Percentiles rank a stretch among this genome's conserved stretches.
These are phyloP conservation scores for Lactarius vividus DNA, from an alignment of 768 basidiomycete species.

Conservation along the genomic window DNA sequence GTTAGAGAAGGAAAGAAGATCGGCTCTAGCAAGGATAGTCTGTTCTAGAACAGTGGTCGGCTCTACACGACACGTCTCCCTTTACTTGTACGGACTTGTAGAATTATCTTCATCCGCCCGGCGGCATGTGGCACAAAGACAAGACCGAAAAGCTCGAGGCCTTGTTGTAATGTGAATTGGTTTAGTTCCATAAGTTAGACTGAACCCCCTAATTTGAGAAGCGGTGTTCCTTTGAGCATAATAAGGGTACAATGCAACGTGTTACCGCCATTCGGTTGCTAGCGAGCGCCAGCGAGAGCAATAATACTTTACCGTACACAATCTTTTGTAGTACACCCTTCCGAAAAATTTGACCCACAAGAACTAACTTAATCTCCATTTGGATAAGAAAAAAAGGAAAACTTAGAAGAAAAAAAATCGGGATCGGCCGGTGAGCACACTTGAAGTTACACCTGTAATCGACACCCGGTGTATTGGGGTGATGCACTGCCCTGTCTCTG, in stretches of 20 bases:
- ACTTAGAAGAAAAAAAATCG: background rate
- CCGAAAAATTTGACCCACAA: background rate
- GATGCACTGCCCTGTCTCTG: background rate
- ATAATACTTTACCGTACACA: background rate
- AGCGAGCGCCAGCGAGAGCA: background rate
- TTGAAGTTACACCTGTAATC: too few relatives aligned
- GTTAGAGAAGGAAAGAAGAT: background rate
- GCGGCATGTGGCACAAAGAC: background rate
- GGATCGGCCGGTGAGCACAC: background rate
- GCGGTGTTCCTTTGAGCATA: slow-evolving; percentile 14
- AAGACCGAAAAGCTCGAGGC: background rate
- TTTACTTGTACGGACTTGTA: background rate
- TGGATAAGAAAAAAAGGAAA: background rate
- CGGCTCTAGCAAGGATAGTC: background rate
- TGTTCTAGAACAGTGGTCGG: slow-evolving; percentile 3
- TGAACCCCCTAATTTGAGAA: slow-evolving; percentile 14
- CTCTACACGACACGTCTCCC: background rate
- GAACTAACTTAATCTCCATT: slow-evolving; percentile 11
- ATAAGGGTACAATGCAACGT: background rate
- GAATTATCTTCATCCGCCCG: background rate
- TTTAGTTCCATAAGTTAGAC: slow-evolving; percentile 6
- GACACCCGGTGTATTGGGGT: background rate
- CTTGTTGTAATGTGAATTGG: slow-evolving; percentile 4
- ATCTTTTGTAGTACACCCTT: background rate
- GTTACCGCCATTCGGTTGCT: slow-evolving; percentile 2